Conservation (phyloP, 495 filamentous ascomycete species). For the Aspergillus diversus region DNA sequence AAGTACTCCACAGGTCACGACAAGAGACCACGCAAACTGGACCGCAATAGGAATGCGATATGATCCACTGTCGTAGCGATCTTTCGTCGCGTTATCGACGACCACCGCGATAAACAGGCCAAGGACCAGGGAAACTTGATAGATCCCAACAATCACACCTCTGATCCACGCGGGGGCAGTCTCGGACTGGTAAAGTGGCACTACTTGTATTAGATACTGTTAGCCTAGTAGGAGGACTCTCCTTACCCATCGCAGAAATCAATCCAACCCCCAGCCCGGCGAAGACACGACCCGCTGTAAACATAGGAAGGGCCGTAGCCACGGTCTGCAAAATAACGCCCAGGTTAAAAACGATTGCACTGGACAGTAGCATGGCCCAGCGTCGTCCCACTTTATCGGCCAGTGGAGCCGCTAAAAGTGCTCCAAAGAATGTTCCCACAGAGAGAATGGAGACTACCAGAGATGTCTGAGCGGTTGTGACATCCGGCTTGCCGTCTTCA, state of each 20-base stretch:
- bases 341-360: conserved; percentile 64
- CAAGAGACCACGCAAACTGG: conserved; percentile 79
- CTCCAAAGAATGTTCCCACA: conserved; percentile 86
- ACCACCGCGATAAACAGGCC: conserved; percentile 77
- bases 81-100: conserved; percentile 63
- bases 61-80: conserved; percentile 61
- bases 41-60: conserved; percentile 85
- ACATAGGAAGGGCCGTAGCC: conserved; percentile 64
- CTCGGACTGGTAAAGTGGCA: conserved; percentile 84
- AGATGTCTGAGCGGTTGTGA: conserved; percentile 59
- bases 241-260: conserved; percentile 54
- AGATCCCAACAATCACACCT: conserved; percentile 76
- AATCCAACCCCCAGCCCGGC: conserved; percentile 84
- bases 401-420: conserved; percentile 69
- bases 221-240: too few relatives aligned
- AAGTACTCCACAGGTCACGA: conserved; percentile 71
- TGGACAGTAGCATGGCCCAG: conserved; percentile 65
- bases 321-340: conserved; percentile 82
- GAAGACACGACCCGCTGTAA: conserved; percentile 76
- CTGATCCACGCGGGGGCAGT: conserved; percentile 79
- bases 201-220: conserved; percentile 32
- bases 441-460: conserved; percentile 84
- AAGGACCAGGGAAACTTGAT: conserved; percentile 82
- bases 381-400: conserved; percentile 77
- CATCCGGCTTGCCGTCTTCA: conserved; percentile 46